Evolutionary conservation across 2,329 filamentous ascomycete species (phyloP), one percentile per base, ranked within the genome.

Genomic region (Fusarium irregulare): DNA sequence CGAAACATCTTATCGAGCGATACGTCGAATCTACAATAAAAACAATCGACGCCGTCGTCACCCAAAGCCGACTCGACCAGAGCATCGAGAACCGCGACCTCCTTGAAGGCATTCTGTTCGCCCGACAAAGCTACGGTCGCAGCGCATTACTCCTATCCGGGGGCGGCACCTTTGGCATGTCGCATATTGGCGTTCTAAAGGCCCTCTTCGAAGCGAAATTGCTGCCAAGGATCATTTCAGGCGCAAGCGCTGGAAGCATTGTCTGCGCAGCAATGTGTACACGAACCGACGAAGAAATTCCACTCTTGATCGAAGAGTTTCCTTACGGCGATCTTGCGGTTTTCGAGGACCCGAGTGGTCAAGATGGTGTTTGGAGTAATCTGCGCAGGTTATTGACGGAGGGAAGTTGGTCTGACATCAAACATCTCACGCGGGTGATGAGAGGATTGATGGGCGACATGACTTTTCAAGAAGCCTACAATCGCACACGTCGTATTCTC

Each of bases 401-500:
- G 73, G 93, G 93, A 1, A 91, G 90, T 47, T 91, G 95, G 83
- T 93, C 94, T 67, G 93, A 98, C 76, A 97, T 97, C 73, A 87
- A 88, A 25, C 90, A 97, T 78, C 82, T 98, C 50, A 91, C 88
- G 4, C 86, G 91, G 48, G 93, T 97, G 8, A 96, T 98, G 93
- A 88, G 89, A 57, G 85, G 85, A 32, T 83, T 96, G 75, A 85
- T 97, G 10, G 94, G 94, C 40, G 93, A 98, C 74, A 91, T 97
- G 74, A 98, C 95, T 0, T 98, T 98, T 73, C 93, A 95, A 76
- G 95, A 98, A 80, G 93, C 94, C 1, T 98, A 98, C 82, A 97
- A 97, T 77, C 91, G 94, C n/a, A 97, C 94, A 0, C 88, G 93
- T 28, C 88, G 94, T 62, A 94, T 98, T 66, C 88, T 97, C 76